A percentile compares a stretch with the other conserved stretches of the same genome.
phyloP scores from a whole-genome alignment of 306 rosid species.

The Spatholobus suberectus region DNA sequence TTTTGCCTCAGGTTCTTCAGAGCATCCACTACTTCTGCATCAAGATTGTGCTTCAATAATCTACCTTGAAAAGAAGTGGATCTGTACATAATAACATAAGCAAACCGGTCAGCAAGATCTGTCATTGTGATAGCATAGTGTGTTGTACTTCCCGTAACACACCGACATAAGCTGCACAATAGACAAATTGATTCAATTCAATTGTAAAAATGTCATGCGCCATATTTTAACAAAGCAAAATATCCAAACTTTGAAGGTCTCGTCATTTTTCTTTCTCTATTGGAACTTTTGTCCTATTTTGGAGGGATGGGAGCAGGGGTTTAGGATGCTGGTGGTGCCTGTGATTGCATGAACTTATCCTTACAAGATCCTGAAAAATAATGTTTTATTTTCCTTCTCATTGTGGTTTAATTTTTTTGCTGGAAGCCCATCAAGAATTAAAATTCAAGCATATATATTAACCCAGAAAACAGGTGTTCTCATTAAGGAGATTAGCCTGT shows the following conservation, averaged over 20 bases:
- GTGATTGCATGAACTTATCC: constrained; percentile 24
- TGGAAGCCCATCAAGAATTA: constrained; percentile 19
- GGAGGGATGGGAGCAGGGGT: background rate
- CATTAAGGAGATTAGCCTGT: background rate
- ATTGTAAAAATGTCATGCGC: background rate
- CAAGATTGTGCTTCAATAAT: constrained; percentile 87
- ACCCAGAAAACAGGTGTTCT: constrained; percentile 3
- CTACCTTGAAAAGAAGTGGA: constrained; percentile 81
- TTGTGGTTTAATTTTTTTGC: background rate
- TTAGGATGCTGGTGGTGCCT: background rate
- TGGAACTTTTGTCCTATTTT: background rate
- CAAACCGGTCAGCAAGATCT: constrained; percentile 35
- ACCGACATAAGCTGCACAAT: background rate
- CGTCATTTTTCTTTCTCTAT: background rate
- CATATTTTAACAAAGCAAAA: background rate
- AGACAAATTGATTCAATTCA: constrained; percentile 16
- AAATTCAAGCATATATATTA: constrained; percentile 28
- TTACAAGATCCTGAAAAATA: background rate
- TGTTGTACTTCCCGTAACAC: no score
- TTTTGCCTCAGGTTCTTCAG: constrained; percentile 75
- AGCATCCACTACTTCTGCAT: constrained; percentile 86
- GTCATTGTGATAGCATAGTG: background rate
- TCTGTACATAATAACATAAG: constrained; percentile 53
- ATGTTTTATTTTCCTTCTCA: background rate
- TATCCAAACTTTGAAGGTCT: background rate